phyloP scores from a whole-genome alignment of 73 alveolate species.

The Paramecium sonneborni region DNA sequence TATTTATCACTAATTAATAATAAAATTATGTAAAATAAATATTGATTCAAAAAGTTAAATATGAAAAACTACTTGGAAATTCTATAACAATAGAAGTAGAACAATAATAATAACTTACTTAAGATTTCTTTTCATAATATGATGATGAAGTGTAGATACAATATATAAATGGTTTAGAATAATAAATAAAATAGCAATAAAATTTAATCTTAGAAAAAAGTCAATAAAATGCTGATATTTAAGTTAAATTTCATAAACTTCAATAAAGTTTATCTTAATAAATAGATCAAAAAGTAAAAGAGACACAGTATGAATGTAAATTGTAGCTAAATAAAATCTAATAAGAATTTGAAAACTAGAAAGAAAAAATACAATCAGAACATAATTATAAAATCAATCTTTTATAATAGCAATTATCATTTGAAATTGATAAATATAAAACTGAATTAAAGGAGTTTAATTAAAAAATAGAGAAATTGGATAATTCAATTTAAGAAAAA shows the following conservation, averaged over 20 bases:
- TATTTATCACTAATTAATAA: background rate
- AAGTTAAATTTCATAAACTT: background rate
- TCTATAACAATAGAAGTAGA: background rate
- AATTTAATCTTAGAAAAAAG: background rate
- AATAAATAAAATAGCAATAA: background rate
- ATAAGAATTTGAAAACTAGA: background rate
- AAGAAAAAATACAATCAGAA: background rate
- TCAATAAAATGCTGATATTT: background rate
- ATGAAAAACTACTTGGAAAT: slow-evolving; percentile 18
- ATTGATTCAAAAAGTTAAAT: background rate
- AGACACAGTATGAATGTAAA: background rate
- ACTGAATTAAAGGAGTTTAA: background rate
- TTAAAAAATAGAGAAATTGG: background rate
- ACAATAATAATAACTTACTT: background rate
- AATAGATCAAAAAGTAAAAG: background rate
- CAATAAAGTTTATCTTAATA: background rate
- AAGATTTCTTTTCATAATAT: background rate
- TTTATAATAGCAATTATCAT: background rate
- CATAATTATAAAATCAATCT: background rate
- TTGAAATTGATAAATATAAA: background rate
- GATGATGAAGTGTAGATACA: background rate
- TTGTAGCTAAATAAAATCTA: background rate
- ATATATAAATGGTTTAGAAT: background rate
- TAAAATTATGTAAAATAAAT: background rate
- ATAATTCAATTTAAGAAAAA: background rate